Evolutionary conservation across 2,329 filamentous ascomycete genomes (phyloP).

Genomic region (Phialophora macrospora): DNA sequence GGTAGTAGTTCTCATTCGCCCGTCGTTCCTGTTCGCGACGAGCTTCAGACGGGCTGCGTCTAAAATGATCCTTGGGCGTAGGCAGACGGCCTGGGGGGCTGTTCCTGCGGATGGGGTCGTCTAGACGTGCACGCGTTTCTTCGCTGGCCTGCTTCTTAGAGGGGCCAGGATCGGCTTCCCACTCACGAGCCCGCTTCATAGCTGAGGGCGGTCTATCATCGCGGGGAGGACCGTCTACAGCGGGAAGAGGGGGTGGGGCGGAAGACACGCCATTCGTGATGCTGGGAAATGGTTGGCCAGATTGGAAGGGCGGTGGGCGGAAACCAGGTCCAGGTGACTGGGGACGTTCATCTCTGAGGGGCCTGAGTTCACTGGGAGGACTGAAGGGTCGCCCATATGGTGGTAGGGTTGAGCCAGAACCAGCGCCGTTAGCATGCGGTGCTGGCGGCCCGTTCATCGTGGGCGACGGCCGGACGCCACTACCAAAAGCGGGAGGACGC

Average conservation of each 20-base stretch:
- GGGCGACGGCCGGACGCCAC: constrained; percentile 47
- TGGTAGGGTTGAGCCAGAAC: constrained; percentile 64
- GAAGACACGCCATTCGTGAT: constrained; percentile 72
- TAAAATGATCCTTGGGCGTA: constrained; percentile 72
- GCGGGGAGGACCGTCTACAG: constrained; percentile 70
- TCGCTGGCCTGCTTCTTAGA: constrained; percentile 87
- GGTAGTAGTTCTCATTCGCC: constrained; percentile 79
- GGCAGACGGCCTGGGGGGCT: constrained; percentile 63
- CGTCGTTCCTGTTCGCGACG: constrained; percentile 69
- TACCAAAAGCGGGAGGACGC: constrained; percentile 50
- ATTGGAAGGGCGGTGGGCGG: constrained; percentile 78
- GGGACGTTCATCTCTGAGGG: constrained; percentile 80
- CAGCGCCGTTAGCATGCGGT: constrained; percentile 60
- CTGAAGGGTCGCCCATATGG: constrained; percentile 76
- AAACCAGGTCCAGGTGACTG: constrained; percentile 91
- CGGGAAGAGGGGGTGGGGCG: constrained; percentile 50
- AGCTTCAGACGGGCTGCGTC: constrained; percentile 72
- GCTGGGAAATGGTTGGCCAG: constrained; percentile 69
- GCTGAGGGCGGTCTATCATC: constrained; percentile 77
- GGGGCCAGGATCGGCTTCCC: constrained; percentile 77
- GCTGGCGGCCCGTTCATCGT: constrained; percentile 61
- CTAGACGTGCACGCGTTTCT: constrained; percentile 81
- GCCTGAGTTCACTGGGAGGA: constrained; percentile 81
- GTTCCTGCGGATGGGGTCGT: constrained; percentile 79
- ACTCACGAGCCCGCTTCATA: constrained; percentile 85